phyloP scores from a whole-genome alignment of 2,329 filamentous ascomycete species.

The Teratosphaeria epicoccoides region DNA sequence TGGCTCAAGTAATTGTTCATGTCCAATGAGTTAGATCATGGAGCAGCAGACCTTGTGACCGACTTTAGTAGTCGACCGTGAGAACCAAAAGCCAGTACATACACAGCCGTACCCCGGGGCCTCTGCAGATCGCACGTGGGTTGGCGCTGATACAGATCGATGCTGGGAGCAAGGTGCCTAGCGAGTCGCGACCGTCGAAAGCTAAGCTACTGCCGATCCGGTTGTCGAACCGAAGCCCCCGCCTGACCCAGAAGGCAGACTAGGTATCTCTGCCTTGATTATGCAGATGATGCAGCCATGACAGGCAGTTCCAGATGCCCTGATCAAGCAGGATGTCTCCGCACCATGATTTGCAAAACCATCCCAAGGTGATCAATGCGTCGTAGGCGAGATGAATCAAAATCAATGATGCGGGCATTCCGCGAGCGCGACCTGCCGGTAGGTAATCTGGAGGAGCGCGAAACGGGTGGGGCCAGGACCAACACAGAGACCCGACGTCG shows the following conservation, averaged over 20 bases:
- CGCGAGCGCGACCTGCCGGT: too few species aligned
- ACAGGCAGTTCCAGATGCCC: conserved; percentile 2
- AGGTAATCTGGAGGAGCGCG: not conserved
- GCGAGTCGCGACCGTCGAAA: conserved; percentile 2
- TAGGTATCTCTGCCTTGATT: not conserved
- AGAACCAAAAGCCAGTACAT: too few species aligned
- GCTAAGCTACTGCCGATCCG: conserved; percentile 19
- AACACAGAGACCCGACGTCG: too few species aligned
- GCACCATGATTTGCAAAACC: not conserved
- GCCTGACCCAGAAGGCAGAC: not conserved
- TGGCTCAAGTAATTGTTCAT: not conserved
- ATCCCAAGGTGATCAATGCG: not conserved
- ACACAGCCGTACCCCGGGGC: not conserved
- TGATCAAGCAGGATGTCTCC: not conserved
- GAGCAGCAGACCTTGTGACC: too few species aligned
- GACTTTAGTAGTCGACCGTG: too few species aligned
- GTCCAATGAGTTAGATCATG: too few species aligned
- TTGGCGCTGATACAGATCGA: conserved; percentile 1
- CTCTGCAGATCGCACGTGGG: conserved; percentile 16
- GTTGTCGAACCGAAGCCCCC: conserved; percentile 13
- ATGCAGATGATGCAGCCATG: not conserved
- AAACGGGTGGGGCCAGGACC: not conserved
- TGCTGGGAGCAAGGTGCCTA: conserved; percentile 6
- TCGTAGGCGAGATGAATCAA: conserved; percentile 6
- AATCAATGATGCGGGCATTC: not conserved